phyloP scores from a whole-genome alignment of 176 grass and related monocot species.

The Triticum dicoccoides region DNA sequence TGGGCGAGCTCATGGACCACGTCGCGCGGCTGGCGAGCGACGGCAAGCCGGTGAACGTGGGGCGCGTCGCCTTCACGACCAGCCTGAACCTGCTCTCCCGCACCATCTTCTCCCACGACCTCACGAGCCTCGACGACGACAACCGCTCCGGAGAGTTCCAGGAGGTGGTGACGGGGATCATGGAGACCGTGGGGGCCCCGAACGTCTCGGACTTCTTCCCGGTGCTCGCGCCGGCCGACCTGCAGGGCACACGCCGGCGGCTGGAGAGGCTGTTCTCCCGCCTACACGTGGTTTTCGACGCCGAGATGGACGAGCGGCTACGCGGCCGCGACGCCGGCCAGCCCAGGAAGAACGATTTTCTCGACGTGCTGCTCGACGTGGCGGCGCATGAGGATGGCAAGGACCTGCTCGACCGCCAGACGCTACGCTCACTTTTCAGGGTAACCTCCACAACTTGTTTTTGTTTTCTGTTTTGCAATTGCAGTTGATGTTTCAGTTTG shows the following conservation, averaged over 20 bases:
- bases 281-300: slow-evolving; percentile 41
- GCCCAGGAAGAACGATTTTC: too few relatives aligned
- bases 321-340: neutral
- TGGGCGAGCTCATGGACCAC: slow-evolving; percentile 6
- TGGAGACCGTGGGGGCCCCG: neutral
- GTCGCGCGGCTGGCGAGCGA: neutral
- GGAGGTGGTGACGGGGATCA: slow-evolving; percentile 5
- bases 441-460: neutral
- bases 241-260: slow-evolving; percentile 35
- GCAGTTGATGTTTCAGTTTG: too few relatives aligned
- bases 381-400: too few relatives aligned
- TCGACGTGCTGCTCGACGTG: too few relatives aligned
- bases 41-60: slow-evolving; percentile 12
- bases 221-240: slow-evolving; percentile 30
- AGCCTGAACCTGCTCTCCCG: slow-evolving; percentile 43
- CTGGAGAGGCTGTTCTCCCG: neutral
- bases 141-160: slow-evolving; percentile 31
- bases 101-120: slow-evolving; percentile 48
- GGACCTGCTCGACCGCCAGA: neutral
- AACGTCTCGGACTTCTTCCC: slow-evolving; percentile 74
- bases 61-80: slow-evolving; percentile 39
- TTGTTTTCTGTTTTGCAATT: too few relatives aligned
- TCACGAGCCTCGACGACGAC: slow-evolving; percentile 14
- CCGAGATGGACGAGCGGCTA: slow-evolving; percentile 24
- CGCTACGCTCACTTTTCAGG: slow-evolving; percentile 17